Conservation (phyloP, 1,284 basidiomycete species). For the Peniophora sp. region DNA sequence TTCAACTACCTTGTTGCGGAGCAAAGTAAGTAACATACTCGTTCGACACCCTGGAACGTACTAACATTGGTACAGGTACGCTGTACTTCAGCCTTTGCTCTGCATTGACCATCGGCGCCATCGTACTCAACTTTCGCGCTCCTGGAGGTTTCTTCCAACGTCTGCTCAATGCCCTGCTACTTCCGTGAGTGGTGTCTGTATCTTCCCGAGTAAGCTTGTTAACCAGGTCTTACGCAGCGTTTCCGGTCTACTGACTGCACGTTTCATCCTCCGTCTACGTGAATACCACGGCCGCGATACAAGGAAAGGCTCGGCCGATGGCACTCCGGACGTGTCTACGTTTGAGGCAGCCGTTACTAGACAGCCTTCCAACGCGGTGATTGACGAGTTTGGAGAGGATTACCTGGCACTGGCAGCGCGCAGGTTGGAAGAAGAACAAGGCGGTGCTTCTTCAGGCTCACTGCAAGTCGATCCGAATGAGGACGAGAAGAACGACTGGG, state of each 20-base stretch:
- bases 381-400: not conserved
- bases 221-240: not conserved
- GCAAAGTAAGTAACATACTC: conserved; percentile 18
- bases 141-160: conserved; percentile 21
- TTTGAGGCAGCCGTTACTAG: not conserved
- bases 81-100: conserved; percentile 22
- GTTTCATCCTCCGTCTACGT: not conserved
- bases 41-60: too few relatives aligned
- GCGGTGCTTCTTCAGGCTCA: too few relatives aligned
- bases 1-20: conserved; percentile 22
- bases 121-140: conserved; percentile 18
- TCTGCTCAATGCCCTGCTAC: conserved; percentile 21
- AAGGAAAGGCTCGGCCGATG: not conserved
- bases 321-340: not conserved
- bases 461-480: too few relatives aligned
- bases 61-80: conserved; percentile 9
- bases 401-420: too few relatives aligned
- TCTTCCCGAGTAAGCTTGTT: not conserved
- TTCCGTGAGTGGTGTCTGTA: conserved; percentile 13
- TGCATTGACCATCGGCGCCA: conserved; percentile 19
- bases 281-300: not conserved
- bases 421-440: too few relatives aligned
- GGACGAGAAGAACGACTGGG: too few relatives aligned
- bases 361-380: not conserved
- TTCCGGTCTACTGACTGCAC: not conserved